Evolutionary conservation across 306 rosid species (phyloP).

Genomic region (Prunus mira): DNA sequence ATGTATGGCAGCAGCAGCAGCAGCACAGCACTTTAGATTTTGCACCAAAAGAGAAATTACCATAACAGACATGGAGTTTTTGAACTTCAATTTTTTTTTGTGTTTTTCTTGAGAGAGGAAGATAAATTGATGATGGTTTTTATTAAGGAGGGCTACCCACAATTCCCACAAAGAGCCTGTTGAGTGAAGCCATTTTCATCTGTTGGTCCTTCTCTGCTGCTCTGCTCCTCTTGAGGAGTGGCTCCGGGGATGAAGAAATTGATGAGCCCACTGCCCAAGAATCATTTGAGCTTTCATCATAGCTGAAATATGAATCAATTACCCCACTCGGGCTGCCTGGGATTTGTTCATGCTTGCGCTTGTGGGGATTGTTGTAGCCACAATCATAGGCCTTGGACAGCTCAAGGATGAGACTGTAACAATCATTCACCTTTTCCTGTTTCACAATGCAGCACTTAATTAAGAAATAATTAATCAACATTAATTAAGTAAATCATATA

Average conservation of each 20-base stretch:
- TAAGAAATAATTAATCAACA: not conserved
- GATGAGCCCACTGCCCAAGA: constrained; percentile 66
- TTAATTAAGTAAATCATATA: not conserved
- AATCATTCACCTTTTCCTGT: constrained; percentile 84
- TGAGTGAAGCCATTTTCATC: constrained; percentile 38
- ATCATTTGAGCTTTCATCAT: constrained; percentile 66
- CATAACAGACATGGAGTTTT: constrained; percentile 1
- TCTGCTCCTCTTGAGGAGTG: constrained; percentile 61
- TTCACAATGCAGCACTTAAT: not conserved
- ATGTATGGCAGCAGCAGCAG: not conserved
- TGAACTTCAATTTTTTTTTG: not conserved
- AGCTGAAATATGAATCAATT: constrained; percentile 61
- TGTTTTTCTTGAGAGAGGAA: not conserved
- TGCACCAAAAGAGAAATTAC: constrained; percentile 21
- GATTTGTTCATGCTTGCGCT: constrained; percentile 53
- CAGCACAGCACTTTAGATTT: not conserved
- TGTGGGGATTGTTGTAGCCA: constrained; percentile 21
- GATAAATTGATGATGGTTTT: not conserved
- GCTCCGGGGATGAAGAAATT: constrained; percentile 43
- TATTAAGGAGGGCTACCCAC: constrained; percentile 51
- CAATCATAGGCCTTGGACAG: constrained; percentile 24
- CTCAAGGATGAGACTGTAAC: constrained; percentile 50
- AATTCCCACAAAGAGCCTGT: constrained; percentile 52
- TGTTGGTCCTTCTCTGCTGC: constrained; percentile 29
- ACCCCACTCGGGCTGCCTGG: constrained; percentile 82